Percentiles rank a stretch among this genome's conserved stretches.
Evolutionary conservation across 345 rosid species (phyloP).

Genomic region (Salix viminalis): DNA sequence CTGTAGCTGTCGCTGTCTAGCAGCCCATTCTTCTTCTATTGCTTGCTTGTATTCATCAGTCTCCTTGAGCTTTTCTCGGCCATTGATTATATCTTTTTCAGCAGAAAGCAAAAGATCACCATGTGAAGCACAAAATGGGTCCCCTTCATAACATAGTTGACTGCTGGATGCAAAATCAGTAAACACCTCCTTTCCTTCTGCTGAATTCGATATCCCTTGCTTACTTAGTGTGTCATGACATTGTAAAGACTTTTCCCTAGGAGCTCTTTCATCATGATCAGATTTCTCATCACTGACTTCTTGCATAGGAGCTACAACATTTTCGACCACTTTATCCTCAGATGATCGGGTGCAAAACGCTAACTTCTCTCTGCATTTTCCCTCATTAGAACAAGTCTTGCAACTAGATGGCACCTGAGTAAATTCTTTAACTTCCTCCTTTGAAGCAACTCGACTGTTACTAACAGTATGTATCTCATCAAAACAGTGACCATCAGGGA

Average conservation of each 20-base stretch:
- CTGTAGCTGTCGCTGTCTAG: conserved; percentile 62
- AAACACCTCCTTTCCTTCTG: conserved; percentile 15
- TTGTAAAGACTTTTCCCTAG: conserved; percentile 11
- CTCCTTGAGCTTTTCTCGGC: conserved; percentile 74
- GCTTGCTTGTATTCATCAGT: conserved; percentile 83
- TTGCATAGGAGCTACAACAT: conserved; percentile 17
- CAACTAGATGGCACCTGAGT: conserved; percentile 5
- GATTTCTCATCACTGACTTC: conserved; percentile 10
- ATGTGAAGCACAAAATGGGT: conserved; percentile 16
- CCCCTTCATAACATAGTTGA: conserved; percentile 6
- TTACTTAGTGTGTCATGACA: conserved; percentile 18
- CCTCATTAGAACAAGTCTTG: conserved; percentile 16
- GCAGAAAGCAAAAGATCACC: conserved; percentile 17
- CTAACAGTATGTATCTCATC: conserved; percentile 22
- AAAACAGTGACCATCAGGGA: conserved; percentile 2
- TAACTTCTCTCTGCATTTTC: conserved; percentile 10
- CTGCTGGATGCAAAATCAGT: conserved; percentile 19
- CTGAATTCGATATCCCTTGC: conserved; percentile 12
- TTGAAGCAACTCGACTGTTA: conserved; percentile 19
- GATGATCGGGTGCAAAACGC: conserved; percentile 7
- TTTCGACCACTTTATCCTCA: conserved; percentile 9
- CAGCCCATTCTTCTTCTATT: conserved; percentile 76
- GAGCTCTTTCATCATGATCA: conserved; percentile 2
- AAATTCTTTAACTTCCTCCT: conserved; percentile 3
- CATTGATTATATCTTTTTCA: conserved; percentile 44